Evolutionary conservation across 2,329 filamentous ascomycete species (phyloP).

Genomic region (Nannizziopsis arthrosporioides): DNA sequence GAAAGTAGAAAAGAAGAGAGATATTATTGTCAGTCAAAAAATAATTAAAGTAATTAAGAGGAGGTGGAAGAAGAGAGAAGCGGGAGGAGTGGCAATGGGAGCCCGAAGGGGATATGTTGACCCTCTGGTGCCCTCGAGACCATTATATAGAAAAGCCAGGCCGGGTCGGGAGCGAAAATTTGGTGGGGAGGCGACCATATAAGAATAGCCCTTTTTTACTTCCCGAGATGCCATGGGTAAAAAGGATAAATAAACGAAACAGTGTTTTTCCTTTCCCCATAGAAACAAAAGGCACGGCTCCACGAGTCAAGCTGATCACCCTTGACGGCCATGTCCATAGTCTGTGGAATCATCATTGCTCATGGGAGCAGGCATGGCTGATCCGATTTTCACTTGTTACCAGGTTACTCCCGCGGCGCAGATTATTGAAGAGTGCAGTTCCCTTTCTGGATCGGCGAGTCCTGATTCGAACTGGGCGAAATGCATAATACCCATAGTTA

Average conservation of each 20-base stretch:
- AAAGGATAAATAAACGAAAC: slow-evolving; percentile 4
- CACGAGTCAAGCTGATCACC: slow-evolving; percentile 2
- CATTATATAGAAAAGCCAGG: slow-evolving; percentile 1
- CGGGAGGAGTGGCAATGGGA: neutral
- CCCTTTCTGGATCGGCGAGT: slow-evolving; percentile 1
- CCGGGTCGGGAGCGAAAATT: neutral
- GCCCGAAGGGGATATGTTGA: slow-evolving; percentile 6
- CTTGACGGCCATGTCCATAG: neutral
- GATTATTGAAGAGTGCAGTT: neutral
- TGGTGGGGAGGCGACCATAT: slow-evolving; percentile 5
- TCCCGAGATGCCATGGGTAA: neutral
- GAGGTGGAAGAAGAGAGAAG: slow-evolving; percentile 5
- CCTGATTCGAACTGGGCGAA: slow-evolving; percentile 9
- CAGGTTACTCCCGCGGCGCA: neutral
- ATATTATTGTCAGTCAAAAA: neutral
- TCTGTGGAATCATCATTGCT: neutral
- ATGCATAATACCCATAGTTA: neutral
- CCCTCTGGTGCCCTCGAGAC: neutral
- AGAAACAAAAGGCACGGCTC: neutral
- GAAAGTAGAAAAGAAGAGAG: slow-evolving; percentile 4
- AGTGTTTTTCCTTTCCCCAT: neutral
- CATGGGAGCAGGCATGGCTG: slow-evolving; percentile 1
- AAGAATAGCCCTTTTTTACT: neutral
- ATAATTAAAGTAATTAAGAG: slow-evolving; percentile 8
- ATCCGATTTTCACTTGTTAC: neutral